Base-by-base conservation (phyloP, 2,329 filamentous ascomycete species). In the Claviceps spartinae region DNA sequence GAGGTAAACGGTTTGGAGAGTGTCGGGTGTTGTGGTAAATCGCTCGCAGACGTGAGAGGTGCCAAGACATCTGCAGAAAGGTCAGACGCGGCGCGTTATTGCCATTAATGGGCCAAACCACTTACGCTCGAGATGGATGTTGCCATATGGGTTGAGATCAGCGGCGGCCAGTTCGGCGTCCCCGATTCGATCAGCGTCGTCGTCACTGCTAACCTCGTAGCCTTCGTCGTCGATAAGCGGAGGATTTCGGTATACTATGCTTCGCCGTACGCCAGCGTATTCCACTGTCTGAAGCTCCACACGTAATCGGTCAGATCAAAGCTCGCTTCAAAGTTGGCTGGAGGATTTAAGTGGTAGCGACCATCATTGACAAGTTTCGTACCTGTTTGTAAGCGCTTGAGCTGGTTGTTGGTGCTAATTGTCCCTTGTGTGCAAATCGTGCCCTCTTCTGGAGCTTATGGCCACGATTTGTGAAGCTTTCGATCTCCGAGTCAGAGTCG, bases 361-460 rank as follows among this genome's bases (percentile, higher is more conserved):
- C 30, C 51, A 48, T 34, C 22, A 43, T 48, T 48, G 18, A 13
- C 30, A 9, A 44, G 37, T 24, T 8, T 38, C 73, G 55, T 66
- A 85, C 86, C 76, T 86, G 82, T 67, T 80, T 85, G 69, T 88
- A 88, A 13, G 79, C 77, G 58, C 81, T 76, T 44, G 82, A 80
- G 2, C 83, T 84, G 30, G 75, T 76, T 1, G 81, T 77, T 26
- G 80, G 76, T 44, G 84, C 80, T 56, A 89, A 72, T 60, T 83
- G 81, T 54, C 85, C 85, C 61, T 82, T 75, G 59, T 79, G 82
- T 46, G 85, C 78, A 63, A 86, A 86, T 59, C 81, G 77, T 45
- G 86, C 82, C 60, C 81, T 78, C 65, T 81, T 85, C 72, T 89
- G 87, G 46, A 91, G 73, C 65, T 90, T 91, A 67, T 88, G 81